Evolutionary conservation across 2,329 filamentous ascomycete species (phyloP), one percentile per base, ranked within the genome.

Genomic region (Bisporella sp.): DNA sequence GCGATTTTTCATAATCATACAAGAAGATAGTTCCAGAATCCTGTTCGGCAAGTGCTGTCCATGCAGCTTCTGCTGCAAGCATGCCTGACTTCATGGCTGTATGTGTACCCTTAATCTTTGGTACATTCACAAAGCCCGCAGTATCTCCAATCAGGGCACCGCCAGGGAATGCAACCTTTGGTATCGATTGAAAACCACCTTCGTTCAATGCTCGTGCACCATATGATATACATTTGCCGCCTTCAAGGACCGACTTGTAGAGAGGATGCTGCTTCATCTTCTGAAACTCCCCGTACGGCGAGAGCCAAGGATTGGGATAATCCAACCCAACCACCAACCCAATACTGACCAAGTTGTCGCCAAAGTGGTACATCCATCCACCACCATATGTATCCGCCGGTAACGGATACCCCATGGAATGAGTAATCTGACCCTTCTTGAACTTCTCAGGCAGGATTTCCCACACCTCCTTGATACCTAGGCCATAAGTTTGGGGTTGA

Each of bases 311-410:
- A 70, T 99, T 99, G 41, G 88, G 78, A 68, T 99, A 99, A 73
- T 99, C 93, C 48, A 99, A 78, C 29, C 91, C 91, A 37, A 95
- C 87, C 8, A 99, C 93, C 13, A 97, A 76, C 29, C 93, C 93
- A 50, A 99, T 77, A 59, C 84, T 90, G 53, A 99, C 92, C 62
- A 97, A 79, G 69, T 97, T 99, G 62, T 99, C 92, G 37, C 91
- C 93, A 69, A 97, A 99, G 69, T 99, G 93, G 66, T 99, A 99
- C 88, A 99, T 91, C 84, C 90, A 99, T n/a, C 88, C 90, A 58
- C 93, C 93, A 59, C 93, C 93, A 66, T 99, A 99, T 6, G 91
- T 93, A 65, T 97, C 86, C 60, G 77, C 81, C 12, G 89, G 81
- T 42, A 99, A 72, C 21, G 93, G 93, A 64, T 95, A 97, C 21